Base-by-base conservation (phyloP, 2,329 filamentous ascomycete species). In the Sarocladium kiliense region DNA sequence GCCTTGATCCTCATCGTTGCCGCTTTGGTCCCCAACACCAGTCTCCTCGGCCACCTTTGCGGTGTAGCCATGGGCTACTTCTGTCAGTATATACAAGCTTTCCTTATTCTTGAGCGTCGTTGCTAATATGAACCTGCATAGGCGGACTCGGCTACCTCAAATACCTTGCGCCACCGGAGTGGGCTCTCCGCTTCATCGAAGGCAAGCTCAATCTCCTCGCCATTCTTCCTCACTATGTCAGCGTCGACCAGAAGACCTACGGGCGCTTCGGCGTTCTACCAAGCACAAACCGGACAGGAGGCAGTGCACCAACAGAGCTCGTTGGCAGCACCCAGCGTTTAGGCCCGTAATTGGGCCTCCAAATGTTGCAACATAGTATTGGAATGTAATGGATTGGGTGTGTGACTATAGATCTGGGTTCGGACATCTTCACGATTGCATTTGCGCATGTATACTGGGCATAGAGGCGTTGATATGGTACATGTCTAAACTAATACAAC, bases 211-310 rank as follows among this genome's bases (percentile, higher is more conserved):
- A 96, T 65, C 78, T 97, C 10, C 77, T 96, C 21, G 89, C 85
- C 19, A 80, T 91, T 57, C 73, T 97, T 25, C 93, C 93, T 44
- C 90, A 96, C 71, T 97, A 96, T 65, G 88, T 97, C 49, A 95
- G 89, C 56, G 86, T 97, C 16, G 93, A 97, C 66, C 92, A 96
- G 71, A 97, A 96, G 78, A 96, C 90, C 5, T 96, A 93, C 65
- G 93, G 93, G 7, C 81, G 93, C 54, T 97, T 96, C 64, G 93
- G 93, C 2, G 88, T 97, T 14, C 75, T 97, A 56, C 93, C 92
- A 2, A 79, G 84, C 1, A 76, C 64, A 39, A 67, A 70, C 55
- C 66, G 71, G 18, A 63, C 70, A 34, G 65, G 66, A 45, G 66
- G 72, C 6, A 73, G 75, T 59, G 69, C 78, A 16, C 75, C 79